A percentile compares a stretch with the other conserved stretches of the same genome.
Conservation (phyloP, 1,284 basidiomycete genomes). For the Coniophora puteana region DNA sequence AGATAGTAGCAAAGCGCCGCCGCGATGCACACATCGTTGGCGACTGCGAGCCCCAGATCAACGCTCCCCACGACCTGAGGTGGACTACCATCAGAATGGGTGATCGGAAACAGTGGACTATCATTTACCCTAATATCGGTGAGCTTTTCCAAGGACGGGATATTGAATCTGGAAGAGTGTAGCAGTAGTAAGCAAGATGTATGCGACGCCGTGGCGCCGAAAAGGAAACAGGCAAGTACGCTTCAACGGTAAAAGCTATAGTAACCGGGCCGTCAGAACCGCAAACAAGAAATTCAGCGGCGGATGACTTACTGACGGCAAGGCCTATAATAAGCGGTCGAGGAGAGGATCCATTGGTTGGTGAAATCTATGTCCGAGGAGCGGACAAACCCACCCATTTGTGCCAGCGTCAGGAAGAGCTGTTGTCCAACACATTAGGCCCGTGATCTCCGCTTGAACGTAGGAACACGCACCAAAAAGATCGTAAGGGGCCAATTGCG, state of each 20-base stretch:
- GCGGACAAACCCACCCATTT: constrained; percentile 37
- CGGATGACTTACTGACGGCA: constrained; percentile 14
- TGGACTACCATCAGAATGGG: not conserved
- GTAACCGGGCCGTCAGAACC: constrained; percentile 2
- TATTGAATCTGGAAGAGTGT: constrained; percentile 10
- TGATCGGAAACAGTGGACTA: not conserved
- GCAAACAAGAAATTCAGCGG: not conserved
- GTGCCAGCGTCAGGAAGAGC: constrained; percentile 43
- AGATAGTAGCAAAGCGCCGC: constrained; percentile 48
- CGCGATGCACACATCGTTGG: constrained; percentile 47
- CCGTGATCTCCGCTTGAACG: not conserved
- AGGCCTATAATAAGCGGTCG: constrained; percentile 10
- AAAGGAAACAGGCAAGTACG: constrained; percentile 30
- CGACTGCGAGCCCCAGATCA: constrained; percentile 40
- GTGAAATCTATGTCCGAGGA: too few relatives aligned
- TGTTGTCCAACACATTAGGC: constrained; percentile 19
- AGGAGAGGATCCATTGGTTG: not conserved
- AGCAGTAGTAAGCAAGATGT: constrained; percentile 11
- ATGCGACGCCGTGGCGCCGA: constrained; percentile 18
- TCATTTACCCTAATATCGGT: constrained; percentile 16
- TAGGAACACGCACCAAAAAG: constrained; percentile 44
- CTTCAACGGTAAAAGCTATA: constrained; percentile 43
- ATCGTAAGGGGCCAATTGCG: constrained; percentile 51
- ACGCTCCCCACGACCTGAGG: constrained; percentile 36
- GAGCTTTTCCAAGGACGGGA: constrained; percentile 12